Evolutionary conservation across 2,329 filamentous ascomycete genomes (phyloP).

Genomic region (Ceratocystiopsis sp.): DNA sequence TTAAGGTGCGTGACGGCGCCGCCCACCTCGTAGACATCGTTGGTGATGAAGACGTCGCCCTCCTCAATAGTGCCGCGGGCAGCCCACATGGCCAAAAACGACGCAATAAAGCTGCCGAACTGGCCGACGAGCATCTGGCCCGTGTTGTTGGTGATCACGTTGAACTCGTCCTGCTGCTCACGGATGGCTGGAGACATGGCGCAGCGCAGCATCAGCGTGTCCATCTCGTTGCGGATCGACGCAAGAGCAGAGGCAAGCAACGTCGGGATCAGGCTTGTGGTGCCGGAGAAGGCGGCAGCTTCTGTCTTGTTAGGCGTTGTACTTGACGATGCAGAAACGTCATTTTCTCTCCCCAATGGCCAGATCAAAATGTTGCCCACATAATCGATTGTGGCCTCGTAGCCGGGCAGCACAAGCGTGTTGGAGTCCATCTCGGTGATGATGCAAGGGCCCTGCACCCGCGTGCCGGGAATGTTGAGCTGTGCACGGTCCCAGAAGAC

Average conservation of each 20-base stretch:
- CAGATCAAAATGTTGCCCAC: conserved; percentile 32
- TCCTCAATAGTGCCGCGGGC: conserved; percentile 25
- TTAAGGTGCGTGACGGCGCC: conserved; percentile 32
- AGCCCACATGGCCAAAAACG: conserved; percentile 27
- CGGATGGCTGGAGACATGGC: conserved; percentile 33
- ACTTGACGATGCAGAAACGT: too few relatives aligned
- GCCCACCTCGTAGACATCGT: conserved; percentile 30
- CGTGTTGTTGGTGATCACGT: conserved; percentile 29
- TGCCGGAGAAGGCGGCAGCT: neutral
- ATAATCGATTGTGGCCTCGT: conserved; percentile 26
- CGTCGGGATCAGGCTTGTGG: conserved; percentile 20
- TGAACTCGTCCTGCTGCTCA: conserved; percentile 34
- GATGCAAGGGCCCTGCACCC: conserved; percentile 26
- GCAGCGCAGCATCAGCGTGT: conserved; percentile 30
- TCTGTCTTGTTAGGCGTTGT: neutral
- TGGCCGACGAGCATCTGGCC: conserved; percentile 34
- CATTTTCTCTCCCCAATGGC: conserved; percentile 10
- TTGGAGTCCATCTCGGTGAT: conserved; percentile 34
- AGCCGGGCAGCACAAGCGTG: conserved; percentile 29
- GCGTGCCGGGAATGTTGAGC: conserved; percentile 22
- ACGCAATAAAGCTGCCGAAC: conserved; percentile 18
- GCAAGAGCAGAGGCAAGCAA: conserved; percentile 26
- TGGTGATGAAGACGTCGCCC: conserved; percentile 32
- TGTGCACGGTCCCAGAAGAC: conserved; percentile 26
- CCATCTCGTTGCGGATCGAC: conserved; percentile 31